Evolutionary conservation across 169 alveolate genomes (phyloP), one percentile per base, ranked within the genome.

Genomic region (Plasmodium adleri): DNA sequence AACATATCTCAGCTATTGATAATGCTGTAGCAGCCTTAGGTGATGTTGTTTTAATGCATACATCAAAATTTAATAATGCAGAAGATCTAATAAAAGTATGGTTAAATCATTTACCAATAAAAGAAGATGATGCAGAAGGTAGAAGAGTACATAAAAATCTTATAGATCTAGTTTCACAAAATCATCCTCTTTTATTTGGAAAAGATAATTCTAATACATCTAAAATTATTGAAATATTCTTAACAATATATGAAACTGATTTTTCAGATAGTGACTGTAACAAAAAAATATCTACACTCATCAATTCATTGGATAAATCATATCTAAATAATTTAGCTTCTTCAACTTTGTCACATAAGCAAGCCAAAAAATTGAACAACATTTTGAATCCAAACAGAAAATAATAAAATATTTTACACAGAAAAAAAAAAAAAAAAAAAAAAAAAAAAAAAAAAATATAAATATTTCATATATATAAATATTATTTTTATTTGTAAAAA

Each of bases 11-110:
- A 1, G 98, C 98, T 7, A 94, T 94, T 12, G 98, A 95, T 91
- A 95, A 95, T 74, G 97, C 97, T 13, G 94, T 94, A 8, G 97
- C 98, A 15, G 98, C 98, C 0, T 88, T 95, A 22, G 98, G 97
- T 3, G 96, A 94, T 50, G 58, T 95, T 67, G 96, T 95, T 68
- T 73, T 73, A 39, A 71, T 92, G 91, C 95, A 87, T 60, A 96
- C 97, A 17, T 80, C 92, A 8, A 88, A 74, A 63, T 93, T 94
- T 32, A 76, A 88, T 59, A 92, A 91, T 63, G 90, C 88, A 52
- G 89, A 86, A 62, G 92, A 93, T 58, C 93, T 93, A 62, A 89
- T 93, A 47, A 88, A 88, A 67, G 47, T 95, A 24, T 92, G 95
- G 93, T 93, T 95, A 70, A 87, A 86, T 68, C 68, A 78, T 22